Percentiles rank a stretch among this genome's conserved stretches.
phyloP scores from a whole-genome alignment of 495 filamentous ascomycete genomes.

The Choiromyces venosus region DNA sequence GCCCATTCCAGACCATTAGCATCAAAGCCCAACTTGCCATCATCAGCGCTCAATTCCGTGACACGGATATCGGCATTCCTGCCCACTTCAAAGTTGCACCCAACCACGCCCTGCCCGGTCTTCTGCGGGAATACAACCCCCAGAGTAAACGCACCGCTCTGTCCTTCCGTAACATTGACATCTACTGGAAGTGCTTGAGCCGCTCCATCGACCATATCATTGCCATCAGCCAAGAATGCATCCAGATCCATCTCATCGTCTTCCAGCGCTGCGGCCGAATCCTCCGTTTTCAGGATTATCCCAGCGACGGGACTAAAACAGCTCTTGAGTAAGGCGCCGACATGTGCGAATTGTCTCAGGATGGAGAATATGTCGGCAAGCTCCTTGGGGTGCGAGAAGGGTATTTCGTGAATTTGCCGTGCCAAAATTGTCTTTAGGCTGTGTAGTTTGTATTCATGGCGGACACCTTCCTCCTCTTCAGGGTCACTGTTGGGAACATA shows the following conservation, averaged over 20 bases:
- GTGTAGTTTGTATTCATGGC: conserved; percentile 64
- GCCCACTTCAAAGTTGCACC: conserved; percentile 18
- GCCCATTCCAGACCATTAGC: conserved; percentile 24
- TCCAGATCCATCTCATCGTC: conserved; percentile 16
- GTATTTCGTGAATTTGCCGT: conserved; percentile 61
- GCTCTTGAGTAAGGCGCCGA: conserved; percentile 59
- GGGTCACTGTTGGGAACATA: conserved; percentile 44
- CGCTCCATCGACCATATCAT: background rate
- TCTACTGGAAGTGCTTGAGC: conserved; percentile 9
- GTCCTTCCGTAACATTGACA: conserved; percentile 1
- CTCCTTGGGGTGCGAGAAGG: conserved; percentile 83
- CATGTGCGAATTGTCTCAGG: conserved; percentile 68
- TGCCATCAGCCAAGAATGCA: conserved; percentile 12
- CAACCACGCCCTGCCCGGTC: conserved; percentile 9
- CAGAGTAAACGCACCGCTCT: conserved; percentile 13
- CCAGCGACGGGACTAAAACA: conserved; percentile 47
- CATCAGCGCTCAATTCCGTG: conserved; percentile 10
- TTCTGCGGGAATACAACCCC: conserved; percentile 24
- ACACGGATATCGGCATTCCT: conserved; percentile 31
- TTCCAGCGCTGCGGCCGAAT: background rate
- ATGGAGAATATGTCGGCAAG: conserved; percentile 69
- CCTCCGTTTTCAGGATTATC: background rate
- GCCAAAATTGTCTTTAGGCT: conserved; percentile 63
- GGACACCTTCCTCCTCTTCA: conserved; percentile 42
- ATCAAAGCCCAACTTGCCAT: conserved; percentile 12